Conservation (phyloP, 2,329 filamentous ascomycete species). For the Stemphylium vesicarium region DNA sequence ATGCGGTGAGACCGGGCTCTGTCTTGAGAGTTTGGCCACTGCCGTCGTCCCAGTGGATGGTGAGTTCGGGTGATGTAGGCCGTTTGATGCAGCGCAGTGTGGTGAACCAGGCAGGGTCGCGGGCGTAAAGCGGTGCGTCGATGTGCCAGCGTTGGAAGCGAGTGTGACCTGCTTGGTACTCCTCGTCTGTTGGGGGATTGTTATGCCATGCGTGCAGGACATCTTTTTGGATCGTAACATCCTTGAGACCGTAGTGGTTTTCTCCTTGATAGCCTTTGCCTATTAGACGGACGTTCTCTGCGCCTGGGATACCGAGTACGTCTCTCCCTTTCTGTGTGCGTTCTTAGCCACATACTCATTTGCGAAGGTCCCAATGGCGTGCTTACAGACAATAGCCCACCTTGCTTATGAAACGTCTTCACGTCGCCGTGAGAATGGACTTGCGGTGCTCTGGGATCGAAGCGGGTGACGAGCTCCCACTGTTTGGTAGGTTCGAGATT, state of each 20-base stretch:
- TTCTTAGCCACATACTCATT: background rate
- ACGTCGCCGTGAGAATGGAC: constrained; percentile 54
- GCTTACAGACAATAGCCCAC: constrained; percentile 52
- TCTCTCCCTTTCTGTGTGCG: background rate
- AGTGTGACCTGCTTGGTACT: constrained; percentile 52
- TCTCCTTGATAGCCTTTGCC: constrained; percentile 56
- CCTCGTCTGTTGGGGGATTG: constrained; percentile 54
- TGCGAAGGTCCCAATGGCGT: background rate
- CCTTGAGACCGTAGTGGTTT: constrained; percentile 54
- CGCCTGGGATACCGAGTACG: constrained; percentile 45
- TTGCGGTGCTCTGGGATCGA: constrained; percentile 51
- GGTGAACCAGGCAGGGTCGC: constrained; percentile 54
- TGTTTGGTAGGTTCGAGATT: constrained; percentile 52
- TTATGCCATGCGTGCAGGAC: constrained; percentile 51
- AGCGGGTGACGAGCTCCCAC: constrained; percentile 53
- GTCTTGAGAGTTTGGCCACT: constrained; percentile 52
- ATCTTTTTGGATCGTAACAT: constrained; percentile 38
- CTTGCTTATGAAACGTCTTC: constrained; percentile 51
- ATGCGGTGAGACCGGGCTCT: constrained; percentile 54
- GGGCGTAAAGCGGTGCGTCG: constrained; percentile 55
- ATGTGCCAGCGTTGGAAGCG: constrained; percentile 59
- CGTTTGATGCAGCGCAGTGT: constrained; percentile 51
- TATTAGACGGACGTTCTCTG: constrained; percentile 54
- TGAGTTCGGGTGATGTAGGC: constrained; percentile 47
- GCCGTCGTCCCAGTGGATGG: constrained; percentile 54